Base-by-base conservation (phyloP, 371 early-diverging fungal species). In the Fennellomyces sp. region DNA sequence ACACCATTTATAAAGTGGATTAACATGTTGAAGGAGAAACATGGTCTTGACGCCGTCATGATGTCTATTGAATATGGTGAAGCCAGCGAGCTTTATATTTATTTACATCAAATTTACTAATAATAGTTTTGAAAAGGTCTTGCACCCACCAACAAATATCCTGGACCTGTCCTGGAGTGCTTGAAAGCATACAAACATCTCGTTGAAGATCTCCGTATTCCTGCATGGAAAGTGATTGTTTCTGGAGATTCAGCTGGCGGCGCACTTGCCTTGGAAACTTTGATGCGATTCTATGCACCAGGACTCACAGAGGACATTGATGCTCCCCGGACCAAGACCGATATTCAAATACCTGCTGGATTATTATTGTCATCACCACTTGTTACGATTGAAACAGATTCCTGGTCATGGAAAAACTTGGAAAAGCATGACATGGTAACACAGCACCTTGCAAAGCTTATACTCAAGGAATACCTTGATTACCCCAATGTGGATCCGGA, bases 11-110 rank as follows among this genome's bases (percentile, higher is more conserved):
- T 66, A 6, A 60, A 29, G n/a, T 84, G 85, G 85, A 62, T 84
- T 60, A 68, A 73, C 25, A 58, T 73, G 23, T 55, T 82, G 30
- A 80, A 82, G 49, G 54, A 64, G 23, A 81, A 73, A 38, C 69
- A 84, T 52, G 69, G 70, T 53, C n/a, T 84, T 53, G 73, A 82
- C 59, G 76, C 78, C 23, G 75, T 78, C 2, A 64, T 84, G 25
- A 72, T 84, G 58, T 79, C 81, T 0, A 63, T 84, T 26, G 83
- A 84, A 60, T 84, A 84, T 60, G 68, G 84, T 80, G n/a, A n/a
- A n/a, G n/a, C 77, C 42, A 41, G 30, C 28, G 47, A 28, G 3
- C n/a, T 23, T 30, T 13, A 23, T 2, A 47, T 5, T n/a, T n/a
- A n/a, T n/a, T n/a, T n/a, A n/a, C n/a, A n/a, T n/a, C n/a, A n/a